Percentiles rank a stretch among this genome's conserved stretches.
Conservation (phyloP, 805 yeast genomes). For the Hanseniaspora nectarophila region DNA sequence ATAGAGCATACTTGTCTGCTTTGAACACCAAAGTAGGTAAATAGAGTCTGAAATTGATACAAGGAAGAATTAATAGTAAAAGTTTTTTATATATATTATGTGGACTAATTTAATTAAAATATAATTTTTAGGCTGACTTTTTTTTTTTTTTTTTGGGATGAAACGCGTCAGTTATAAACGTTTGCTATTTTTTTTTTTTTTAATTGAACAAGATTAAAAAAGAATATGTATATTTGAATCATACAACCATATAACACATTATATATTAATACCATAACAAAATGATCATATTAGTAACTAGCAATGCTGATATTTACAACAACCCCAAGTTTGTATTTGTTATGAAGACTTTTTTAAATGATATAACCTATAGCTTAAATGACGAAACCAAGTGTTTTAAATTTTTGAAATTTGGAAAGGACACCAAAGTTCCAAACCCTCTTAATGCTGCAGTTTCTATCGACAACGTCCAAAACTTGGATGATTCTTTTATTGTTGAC, state of each 20-base stretch:
- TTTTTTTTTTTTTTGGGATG: no score
- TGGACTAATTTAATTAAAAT: no score
- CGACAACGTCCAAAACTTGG: neutral
- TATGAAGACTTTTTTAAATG: neutral
- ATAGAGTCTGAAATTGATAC: constrained; percentile 14
- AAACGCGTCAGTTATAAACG: no score
- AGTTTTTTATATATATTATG: no score
- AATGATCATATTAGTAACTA: constrained; percentile 5
- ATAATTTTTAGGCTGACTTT: no score
- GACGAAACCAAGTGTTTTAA: neutral
- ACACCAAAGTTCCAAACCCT: no score
- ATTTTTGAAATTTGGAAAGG: neutral
- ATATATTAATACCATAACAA: neutral
- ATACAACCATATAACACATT: neutral
- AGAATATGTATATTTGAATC: neutral
- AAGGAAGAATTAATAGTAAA: no score
- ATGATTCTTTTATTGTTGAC: constrained; percentile 31
- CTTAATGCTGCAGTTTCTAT: neutral
- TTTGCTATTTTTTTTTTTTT: neutral
- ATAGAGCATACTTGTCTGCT: constrained; percentile 49
- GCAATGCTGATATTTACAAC: constrained; percentile 2
- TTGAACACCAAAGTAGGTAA: constrained; percentile 32
- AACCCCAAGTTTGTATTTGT: neutral
- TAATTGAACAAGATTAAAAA: neutral
- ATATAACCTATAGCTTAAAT: neutral